Evolutionary conservation across 768 basidiomycete genomes (phyloP), one percentile per base, ranked within the genome.

Genomic region (Lentinula boryana): DNA sequence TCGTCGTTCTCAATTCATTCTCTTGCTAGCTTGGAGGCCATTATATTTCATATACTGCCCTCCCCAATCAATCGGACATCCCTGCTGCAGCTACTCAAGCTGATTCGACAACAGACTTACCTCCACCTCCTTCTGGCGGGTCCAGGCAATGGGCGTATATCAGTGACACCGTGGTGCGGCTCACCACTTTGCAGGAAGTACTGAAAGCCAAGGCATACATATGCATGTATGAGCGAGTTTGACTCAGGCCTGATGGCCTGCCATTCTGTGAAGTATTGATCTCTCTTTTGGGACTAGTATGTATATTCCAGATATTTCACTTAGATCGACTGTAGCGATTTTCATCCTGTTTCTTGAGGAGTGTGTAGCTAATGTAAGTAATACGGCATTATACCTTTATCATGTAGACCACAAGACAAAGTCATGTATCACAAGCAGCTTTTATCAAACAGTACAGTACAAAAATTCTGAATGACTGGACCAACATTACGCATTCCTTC

Each of bases 191-290:
- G 52, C 92, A 95, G 48, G 95, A 97, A 70, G 95, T 97, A 2
- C 77, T 97, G 68, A 89, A 87, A 71, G 87, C 88, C 61, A 95
- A 91, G 71, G 94, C 95, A 38, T 98, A 97, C 72, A 82, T 97
- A 54, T 93, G 93, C 74, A 94, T 95, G 87, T 93, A 93, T 69
- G 91, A 93, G 75, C 81, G 88, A 58, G 77, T 88, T 67, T 87
- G 66, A 75, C 9, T 5, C 7, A 9, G n/a, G 8, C 9, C 21
- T 10, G 5, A 16, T n/a, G 1, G 21, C 21, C 6, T 21, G 18
- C 46, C n/a, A 4, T 27, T 27, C 7, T 16, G 41, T 23, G 8
- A 48, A 12, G 18, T 12, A 48, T 18, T 8, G 6, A 21, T 48
- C 44, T 46, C 15, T 51, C 50, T 15, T 12, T 50, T 50, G 10